Percentiles rank a stretch among this genome's conserved stretches.
These are phyloP conservation scores for Salix viminalis DNA, from an alignment of 345 rosid genomes.

Conservation along the genomic window DNA sequence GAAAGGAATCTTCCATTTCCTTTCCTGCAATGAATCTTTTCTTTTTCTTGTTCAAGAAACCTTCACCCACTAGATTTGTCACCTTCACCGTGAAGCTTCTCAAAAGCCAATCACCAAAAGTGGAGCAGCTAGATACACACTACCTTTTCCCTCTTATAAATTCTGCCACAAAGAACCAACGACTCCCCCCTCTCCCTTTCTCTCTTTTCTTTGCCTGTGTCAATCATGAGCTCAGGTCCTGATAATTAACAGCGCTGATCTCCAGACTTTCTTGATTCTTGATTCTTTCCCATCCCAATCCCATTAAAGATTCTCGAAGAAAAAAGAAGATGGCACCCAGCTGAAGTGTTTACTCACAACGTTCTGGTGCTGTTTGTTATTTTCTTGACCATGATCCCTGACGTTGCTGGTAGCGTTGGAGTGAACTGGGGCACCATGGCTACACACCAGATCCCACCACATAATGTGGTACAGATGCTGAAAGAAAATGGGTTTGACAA, in stretches of 20 bases:
- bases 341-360: neutral
- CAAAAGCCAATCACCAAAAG: slow-evolving; percentile 3
- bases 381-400: neutral
- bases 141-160: slow-evolving; percentile 7
- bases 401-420: slow-evolving; percentile 12
- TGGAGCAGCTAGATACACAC: neutral
- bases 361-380: slow-evolving; percentile 12
- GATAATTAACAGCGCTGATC: neutral
- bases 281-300: slow-evolving; percentile 7
- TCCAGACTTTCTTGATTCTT: slow-evolving; percentile 8
- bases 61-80: slow-evolving; percentile 3
- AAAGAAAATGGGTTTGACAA: slow-evolving; percentile 37
- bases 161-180: neutral
- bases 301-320: slow-evolving; percentile 4
- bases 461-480: slow-evolving; percentile 35
- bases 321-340: slow-evolving; percentile 12
- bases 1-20: slow-evolving; percentile 31
- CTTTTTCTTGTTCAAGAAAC: neutral
- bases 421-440: slow-evolving; percentile 50
- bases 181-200: slow-evolving; percentile 6
- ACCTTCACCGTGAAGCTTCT: slow-evolving; percentile 24
- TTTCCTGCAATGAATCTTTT: neutral
- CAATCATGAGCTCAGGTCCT: neutral
- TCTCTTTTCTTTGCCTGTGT: neutral
- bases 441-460: slow-evolving; percentile 30